A percentile compares a stretch with the other conserved stretches of the same genome.
Evolutionary conservation across 345 rosid species (phyloP).

Genomic region (Hevea brasiliensis): DNA sequence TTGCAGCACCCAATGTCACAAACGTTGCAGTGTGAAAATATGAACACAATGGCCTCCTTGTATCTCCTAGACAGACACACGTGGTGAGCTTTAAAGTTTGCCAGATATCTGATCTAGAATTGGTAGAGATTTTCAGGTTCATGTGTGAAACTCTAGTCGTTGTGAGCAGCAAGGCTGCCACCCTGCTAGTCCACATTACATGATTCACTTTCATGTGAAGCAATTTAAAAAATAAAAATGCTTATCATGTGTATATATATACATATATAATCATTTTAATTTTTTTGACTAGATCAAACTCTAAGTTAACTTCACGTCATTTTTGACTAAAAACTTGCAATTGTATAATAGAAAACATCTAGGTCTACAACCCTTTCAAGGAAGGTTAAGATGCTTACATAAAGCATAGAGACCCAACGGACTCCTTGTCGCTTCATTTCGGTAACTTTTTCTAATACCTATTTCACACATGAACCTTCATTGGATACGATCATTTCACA

Average conservation of each 20-base stretch:
- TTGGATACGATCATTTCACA: constrained; percentile 11
- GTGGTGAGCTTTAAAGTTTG: neutral
- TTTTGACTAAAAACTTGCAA: constrained; percentile 6
- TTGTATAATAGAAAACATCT: neutral
- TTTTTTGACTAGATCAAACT: constrained; percentile 15
- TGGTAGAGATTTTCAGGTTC: neutral
- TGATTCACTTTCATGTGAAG: constrained; percentile 17
- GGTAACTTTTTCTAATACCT: constrained; percentile 13
- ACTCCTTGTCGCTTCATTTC: neutral
- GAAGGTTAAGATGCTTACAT: constrained; percentile 23
- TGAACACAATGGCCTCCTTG: neutral
- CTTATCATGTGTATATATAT: too few species aligned
- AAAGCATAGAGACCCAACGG: neutral
- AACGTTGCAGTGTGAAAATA: neutral
- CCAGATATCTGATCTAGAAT: neutral
- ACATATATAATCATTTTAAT: constrained; percentile 18
- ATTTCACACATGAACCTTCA: constrained; percentile 17
- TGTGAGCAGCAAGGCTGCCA: neutral
- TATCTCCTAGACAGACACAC: neutral
- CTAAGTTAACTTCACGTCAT: constrained; percentile 5
- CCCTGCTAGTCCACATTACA: neutral
- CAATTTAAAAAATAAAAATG: neutral
- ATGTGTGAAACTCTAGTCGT: constrained; percentile 17
- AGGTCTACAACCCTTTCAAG: constrained; percentile 13
- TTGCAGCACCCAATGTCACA: too few species aligned